A percentile compares a stretch with the other conserved stretches of the same genome.
Evolutionary conservation across 495 filamentous ascomycete genomes (phyloP).

Genomic region (Podospora pseudopauciseta): DNA sequence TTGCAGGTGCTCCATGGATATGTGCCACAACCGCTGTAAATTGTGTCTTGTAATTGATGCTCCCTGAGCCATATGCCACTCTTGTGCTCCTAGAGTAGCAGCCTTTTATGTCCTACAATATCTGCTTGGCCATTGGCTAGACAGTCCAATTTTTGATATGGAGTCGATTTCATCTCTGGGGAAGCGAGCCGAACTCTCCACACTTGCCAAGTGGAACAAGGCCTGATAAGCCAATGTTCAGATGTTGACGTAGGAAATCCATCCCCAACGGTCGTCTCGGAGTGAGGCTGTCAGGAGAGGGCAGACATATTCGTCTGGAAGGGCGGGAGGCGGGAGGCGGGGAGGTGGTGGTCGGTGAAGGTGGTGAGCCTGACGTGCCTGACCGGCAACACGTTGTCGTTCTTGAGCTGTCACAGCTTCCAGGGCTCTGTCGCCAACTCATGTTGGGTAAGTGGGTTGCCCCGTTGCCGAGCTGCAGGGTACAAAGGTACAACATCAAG

Average conservation of each 20-base stretch:
- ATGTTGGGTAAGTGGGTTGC: conserved; percentile 6
- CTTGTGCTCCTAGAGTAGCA: not conserved
- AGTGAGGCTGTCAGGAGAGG: not conserved
- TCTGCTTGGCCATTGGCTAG: not conserved
- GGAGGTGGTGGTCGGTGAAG: not conserved
- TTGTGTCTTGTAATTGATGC: not conserved
- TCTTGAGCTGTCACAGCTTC: not conserved
- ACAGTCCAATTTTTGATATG: not conserved
- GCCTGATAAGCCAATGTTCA: not conserved
- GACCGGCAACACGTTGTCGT: not conserved
- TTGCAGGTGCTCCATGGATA: not conserved
- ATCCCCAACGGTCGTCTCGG: not conserved
- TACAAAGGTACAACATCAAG: not conserved
- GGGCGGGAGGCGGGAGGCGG: too few relatives aligned
- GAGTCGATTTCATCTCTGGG: not conserved
- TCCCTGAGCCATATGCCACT: not conserved
- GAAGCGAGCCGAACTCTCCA: not conserved
- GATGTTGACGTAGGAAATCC: not conserved
- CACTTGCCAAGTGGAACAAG: not conserved
- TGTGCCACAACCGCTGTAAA: not conserved
- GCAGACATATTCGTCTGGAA: not conserved
- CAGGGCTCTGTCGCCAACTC: not conserved
- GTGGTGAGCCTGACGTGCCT: not conserved
- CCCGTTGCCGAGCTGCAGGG: conserved; percentile 11
- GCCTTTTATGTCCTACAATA: not conserved